Base-by-base conservation (phyloP, 2,329 filamentous ascomycete genomes). In the Eutypa lata region DNA sequence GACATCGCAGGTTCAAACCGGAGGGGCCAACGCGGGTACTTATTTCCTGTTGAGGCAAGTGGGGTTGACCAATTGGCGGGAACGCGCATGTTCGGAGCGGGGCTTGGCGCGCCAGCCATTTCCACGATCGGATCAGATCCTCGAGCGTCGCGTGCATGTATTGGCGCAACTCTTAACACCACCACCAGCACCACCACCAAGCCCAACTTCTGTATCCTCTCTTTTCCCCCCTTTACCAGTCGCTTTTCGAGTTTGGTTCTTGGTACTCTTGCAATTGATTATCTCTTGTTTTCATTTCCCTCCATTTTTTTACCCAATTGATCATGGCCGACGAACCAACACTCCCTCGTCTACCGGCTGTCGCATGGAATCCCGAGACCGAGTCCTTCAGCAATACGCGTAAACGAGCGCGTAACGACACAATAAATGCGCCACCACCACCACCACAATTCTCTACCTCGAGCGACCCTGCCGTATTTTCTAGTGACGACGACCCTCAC, bases 401-500 rank as follows among this genome's bases (percentile, higher is more conserved):
- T 54, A 77, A 78, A 65, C 75, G 74, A 54, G 64, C 66, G 33
- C 68, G 69, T 56, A 60, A 60, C 38, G 53, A 51, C 47, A 57
- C 48, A 56, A 31, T 31, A 31, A 10, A 31, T 5, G 28, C 44
- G 26, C 52, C 65, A 18, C 67, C 65, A n/a, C 60, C 68, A 28
- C 67, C 65, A 13, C 61, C 68, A 28, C 63, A 73, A 37, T 72
- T 80, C 57, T 75, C 76, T 64, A 83, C 84, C 64, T 89, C 86
- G 19, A 89, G 87, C 64, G 87, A 90, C 62, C 86, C 86, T 3
- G 79, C 84, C 47, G 68, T 89, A 24, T 90, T 90, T 68, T 89
- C 86, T 3, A 87, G 84, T 65, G 87, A 90, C 54, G 86, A 89
- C 61, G 86, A 89, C 53, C 83, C 84, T 2, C 80, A 81, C 1